Evolutionary conservation across 108 stramenopile species (phyloP), one percentile per base, ranked within the genome.

Genomic region (Discostella pseudostelligera): DNA sequence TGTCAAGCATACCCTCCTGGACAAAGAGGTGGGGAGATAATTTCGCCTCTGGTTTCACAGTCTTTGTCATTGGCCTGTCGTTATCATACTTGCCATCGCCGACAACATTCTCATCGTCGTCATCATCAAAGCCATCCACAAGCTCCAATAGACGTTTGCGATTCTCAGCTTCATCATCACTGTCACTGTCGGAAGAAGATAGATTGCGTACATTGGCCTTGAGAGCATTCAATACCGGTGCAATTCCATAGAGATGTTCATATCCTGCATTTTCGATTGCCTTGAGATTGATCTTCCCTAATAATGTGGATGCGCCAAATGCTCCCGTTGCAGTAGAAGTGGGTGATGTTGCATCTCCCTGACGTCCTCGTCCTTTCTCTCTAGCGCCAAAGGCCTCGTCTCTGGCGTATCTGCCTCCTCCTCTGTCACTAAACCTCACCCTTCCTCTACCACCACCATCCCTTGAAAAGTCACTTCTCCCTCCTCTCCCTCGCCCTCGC

Each of bases 201-300:
- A 94, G 78, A 65, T 89, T 83, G 13, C 93, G 74, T 17, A 67
- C 54, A 65, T 83, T 76, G 22, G 90, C 75, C 53, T 78, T 56
- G 22, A 95, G 67, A 14, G 93, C 90, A 74, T 90, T 92, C 69
- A 90, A 63, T 4, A 89, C 83, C 1, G 93, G 85, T 5, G 90
- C 78, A 35, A 95, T 66, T 13, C 93, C 93, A 49, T 89, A 95
- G 20, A 95, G 58, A 64, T 95, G 93, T 16, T 88, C 79, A 73
- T 82, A 90, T 17, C 90, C 93, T 28, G 88, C 83, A 25, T 67
- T 67, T 56, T 91, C 89, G 56, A 94, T 59, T 4, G 66, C 73
- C 62, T 79, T 81, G 70, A 94, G 81, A 48, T 89, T 91, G 61
- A 87, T 91, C 51, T 84, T 74, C n/a, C 55, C 54, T 29, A 11